Evolutionary conservation across 2,329 filamentous ascomycete species (phyloP), one percentile per base, ranked within the genome.

Genomic region (Sclerotinia nivalis): DNA sequence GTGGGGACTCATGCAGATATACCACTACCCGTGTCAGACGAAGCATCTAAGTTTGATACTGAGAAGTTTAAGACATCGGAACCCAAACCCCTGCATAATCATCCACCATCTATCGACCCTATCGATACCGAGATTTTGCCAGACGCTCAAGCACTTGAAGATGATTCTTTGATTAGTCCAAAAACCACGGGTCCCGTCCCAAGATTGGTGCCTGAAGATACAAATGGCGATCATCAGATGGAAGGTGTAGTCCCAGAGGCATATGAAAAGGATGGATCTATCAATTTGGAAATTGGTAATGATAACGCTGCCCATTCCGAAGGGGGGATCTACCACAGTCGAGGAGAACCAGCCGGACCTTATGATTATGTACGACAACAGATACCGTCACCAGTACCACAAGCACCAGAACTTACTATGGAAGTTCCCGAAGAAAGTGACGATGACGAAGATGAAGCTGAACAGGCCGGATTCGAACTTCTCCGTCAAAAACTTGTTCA

Each of bases 351-450:
- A 31, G 45, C 43, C 25, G 18, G 12, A 43, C 18, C 43, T n/a
- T 25, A 22, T 50, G 55, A 62, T 25, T n/a, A 20, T 50, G 9
- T 52, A n/a, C 43, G 22, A 49, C 56, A 13, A n/a, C 31, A 55
- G 25, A 59, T 45, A 43, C n/a, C 34, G 31, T 52, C 55, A n/a
- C 55, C 58, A 40, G 61, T 65, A 22, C 47, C 70, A 25, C 50
- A 66, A 47, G 34, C 54, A 34, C 43, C 70, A 25, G 65, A 66
- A 45, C 64, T 66, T 43, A 67, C 62, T 25, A 69, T 70, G 58
- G 71, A 73, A 1, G 50, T 70, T 22, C 47, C 54, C 7, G 70
- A 66, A 18, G 73, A 74, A 25, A 73, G 70, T 58, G 73, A 76
- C n/a, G 72, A 68, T 45, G 73, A 75, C 20, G 34, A 71, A 60